Percentiles rank a stretch among this genome's conserved stretches.
Conservation (phyloP, 345 rosid genomes). For the Eucalyptus cloeziana region DNA sequence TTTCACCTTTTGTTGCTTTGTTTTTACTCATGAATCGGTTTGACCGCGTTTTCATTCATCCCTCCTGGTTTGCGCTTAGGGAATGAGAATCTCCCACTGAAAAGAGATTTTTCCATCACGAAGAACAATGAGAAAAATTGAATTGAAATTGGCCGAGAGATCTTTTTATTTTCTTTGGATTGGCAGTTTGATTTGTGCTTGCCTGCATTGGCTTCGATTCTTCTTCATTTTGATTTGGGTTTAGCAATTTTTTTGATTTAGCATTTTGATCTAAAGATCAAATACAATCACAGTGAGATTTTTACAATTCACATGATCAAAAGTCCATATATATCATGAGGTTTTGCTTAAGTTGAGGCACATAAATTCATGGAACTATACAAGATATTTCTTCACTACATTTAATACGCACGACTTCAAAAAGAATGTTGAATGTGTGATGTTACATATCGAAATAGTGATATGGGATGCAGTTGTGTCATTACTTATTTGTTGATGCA, state of each 20-base stretch:
- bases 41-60: neutral
- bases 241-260: neutral
- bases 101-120: neutral
- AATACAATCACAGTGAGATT: neutral
- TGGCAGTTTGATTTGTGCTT: accelerated
- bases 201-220: neutral
- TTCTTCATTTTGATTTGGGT: neutral
- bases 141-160: neutral
- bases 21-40: neutral
- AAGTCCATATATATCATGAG: neutral
- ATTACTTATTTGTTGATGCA: neutral
- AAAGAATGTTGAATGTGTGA: neutral
- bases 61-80: accelerated
- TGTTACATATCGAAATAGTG: neutral
- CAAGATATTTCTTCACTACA: neutral
- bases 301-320: too few relatives aligned
- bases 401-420: accelerated
- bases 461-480: accelerated
- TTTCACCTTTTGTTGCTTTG: neutral
- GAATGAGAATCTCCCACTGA: neutral
- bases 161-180: neutral
- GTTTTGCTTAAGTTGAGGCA: neutral
- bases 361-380: neutral
- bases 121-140: neutral
- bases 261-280: neutral